Evolutionary conservation across 2,329 filamentous ascomycete species (phyloP).

Genomic region (Stenocarpella maydis): DNA sequence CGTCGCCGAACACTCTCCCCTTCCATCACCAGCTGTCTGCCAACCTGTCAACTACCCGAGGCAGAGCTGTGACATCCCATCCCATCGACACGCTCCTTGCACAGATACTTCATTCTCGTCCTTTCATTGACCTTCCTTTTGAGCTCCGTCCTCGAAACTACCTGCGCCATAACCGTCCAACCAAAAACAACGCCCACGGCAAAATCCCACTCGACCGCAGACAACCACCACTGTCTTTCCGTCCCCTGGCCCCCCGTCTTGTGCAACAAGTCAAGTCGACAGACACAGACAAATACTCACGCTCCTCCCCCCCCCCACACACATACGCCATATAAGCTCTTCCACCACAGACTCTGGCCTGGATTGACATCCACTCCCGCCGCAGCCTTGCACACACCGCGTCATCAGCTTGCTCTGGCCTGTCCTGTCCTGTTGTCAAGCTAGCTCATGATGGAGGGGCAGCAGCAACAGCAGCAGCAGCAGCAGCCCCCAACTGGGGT

Average conservation of each 20-base stretch:
- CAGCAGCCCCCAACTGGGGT: slow-evolving; percentile 60
- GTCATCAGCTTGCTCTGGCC: slow-evolving; percentile 31
- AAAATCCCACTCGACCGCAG: slow-evolving; percentile 31
- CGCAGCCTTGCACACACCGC: slow-evolving; percentile 56
- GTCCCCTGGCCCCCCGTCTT: slow-evolving; percentile 23
- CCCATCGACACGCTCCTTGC: slow-evolving; percentile 35
- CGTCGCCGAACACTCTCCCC: slow-evolving; percentile 11
- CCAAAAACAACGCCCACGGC: slow-evolving; percentile 28
- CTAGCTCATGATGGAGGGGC: slow-evolving; percentile 65
- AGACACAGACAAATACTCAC: background rate
- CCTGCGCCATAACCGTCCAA: slow-evolving; percentile 22
- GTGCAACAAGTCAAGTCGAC: slow-evolving; percentile 21
- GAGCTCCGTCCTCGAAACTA: slow-evolving; percentile 34
- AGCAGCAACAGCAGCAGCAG: slow-evolving; percentile 67
- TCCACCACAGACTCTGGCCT: slow-evolving; percentile 22
- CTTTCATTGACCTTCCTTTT: slow-evolving; percentile 37
- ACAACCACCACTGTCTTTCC: slow-evolving; percentile 35
- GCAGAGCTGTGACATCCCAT: slow-evolving; percentile 25
- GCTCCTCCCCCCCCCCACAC: background rate
- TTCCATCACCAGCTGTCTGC: slow-evolving; percentile 28
- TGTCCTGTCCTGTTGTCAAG: slow-evolving; percentile 13
- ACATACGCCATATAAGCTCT: background rate
- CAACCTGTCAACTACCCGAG: slow-evolving; percentile 25
- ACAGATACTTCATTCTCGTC: slow-evolving; percentile 32
- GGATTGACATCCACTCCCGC: slow-evolving; percentile 46